Evolutionary conservation across 371 early-diverging fungal genomes (phyloP), one percentile per base, ranked within the genome.

Genomic region (Apophysomyces elegans): DNA sequence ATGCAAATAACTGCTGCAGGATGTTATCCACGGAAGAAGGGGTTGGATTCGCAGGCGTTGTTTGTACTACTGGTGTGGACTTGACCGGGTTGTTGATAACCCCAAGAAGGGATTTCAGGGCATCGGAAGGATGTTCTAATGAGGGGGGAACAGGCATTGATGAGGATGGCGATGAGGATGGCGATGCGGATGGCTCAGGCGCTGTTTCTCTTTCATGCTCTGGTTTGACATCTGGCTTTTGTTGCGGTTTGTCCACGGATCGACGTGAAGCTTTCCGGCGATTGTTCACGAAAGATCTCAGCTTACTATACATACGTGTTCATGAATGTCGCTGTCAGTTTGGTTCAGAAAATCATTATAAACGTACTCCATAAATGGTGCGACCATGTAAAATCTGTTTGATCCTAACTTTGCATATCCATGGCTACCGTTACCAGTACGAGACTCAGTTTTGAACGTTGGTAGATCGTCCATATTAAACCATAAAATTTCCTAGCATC

Each of bases 351-450:
- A 46, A 35, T 8, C 9, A 45, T 9, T 5, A 21, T 0, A 46
- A 7, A 65, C 78, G 65, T 85, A 89, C 90, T 77, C 79, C 43
- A 89, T 79, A 71, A 89, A 89, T 6, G 90, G 88, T 6, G 84
- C 86, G 41, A 89, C 88, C 87, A 87, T 87, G 68, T 87, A 88
- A 68, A 81, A 89, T 60, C 86, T 73, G 61, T 76, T 67, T 7
- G 75, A 59, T 6, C 78, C 76, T 39, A 66, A 62, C 50, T 70
- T 67, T 7, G 66, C 69, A 59, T 78, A 72, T 46, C 62, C 70
- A 14, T 64, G 47, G 37, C 38, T 54, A 5, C 66, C 71, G 64
- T 62, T 69, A 36, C 57, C 63, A 35, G 67, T 57, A 35, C 61
- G 62, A 44, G 60, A 56, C 35, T 74, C 72, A 44, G 77, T 41